These are phyloP conservation scores for Orbilia quercus DNA, from an alignment of 2,329 filamentous ascomycete species.

Conservation along the genomic window DNA sequence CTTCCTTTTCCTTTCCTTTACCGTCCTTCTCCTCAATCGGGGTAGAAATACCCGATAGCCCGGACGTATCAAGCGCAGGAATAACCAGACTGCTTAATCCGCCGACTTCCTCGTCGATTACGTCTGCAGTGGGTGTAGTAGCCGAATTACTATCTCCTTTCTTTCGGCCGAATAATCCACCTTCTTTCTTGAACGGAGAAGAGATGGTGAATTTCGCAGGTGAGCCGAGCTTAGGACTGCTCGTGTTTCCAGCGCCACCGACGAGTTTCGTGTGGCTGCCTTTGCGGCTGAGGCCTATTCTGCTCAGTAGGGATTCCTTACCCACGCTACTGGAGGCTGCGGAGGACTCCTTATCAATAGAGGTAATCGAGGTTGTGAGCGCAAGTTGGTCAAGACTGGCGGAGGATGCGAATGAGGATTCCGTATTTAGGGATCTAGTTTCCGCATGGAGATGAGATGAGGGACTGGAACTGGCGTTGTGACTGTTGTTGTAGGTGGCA, in stretches of 20 bases:
- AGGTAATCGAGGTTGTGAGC: constrained; percentile 34
- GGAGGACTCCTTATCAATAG: constrained; percentile 51
- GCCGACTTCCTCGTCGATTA: constrained; percentile 49
- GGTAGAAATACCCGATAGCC: background rate
- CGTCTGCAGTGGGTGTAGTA: constrained; percentile 44
- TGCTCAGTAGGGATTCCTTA: constrained; percentile 56
- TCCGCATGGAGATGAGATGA: constrained; percentile 46
- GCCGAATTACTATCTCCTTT: constrained; percentile 55
- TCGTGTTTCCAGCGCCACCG: constrained; percentile 31
- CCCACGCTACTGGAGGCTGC: constrained; percentile 49
- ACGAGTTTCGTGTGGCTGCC: constrained; percentile 57
- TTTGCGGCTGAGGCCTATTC: constrained; percentile 58
- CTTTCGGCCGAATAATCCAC: constrained; percentile 57
- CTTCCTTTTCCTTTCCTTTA: constrained; percentile 30
- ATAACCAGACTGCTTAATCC: constrained; percentile 37
- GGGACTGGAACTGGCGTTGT: constrained; percentile 27
- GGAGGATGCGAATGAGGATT: constrained; percentile 52
- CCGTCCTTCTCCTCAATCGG: constrained; percentile 20
- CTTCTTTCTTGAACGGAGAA: constrained; percentile 59
- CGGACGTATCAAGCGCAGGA: constrained; percentile 21
- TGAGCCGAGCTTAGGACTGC: constrained; percentile 57
- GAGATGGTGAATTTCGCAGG: constrained; percentile 60
- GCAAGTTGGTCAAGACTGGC: constrained; percentile 47
- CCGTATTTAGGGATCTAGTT: constrained; percentile 50
- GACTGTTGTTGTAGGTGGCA: constrained; percentile 22